Conservation (phyloP, 2,329 filamentous ascomycete species). For the Arthrobotrys sphaeroides region DNA sequence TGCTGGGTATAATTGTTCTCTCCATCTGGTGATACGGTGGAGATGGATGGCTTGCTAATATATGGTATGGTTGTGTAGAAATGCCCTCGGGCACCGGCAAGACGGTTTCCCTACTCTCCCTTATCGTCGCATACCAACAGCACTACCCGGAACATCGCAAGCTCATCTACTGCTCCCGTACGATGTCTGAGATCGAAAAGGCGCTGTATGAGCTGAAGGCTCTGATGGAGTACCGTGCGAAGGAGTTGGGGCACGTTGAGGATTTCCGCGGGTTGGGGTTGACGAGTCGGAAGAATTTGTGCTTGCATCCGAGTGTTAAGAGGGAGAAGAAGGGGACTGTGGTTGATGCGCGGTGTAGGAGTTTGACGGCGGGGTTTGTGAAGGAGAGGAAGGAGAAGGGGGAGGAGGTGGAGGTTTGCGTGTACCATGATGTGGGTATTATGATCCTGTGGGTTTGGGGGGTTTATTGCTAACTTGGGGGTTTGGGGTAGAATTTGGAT, state of each 20-base stretch:
- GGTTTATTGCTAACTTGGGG: neutral
- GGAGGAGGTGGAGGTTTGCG: slow-evolving; percentile 91
- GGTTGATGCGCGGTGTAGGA: slow-evolving; percentile 94
- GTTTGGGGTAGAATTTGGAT: slow-evolving; percentile 79
- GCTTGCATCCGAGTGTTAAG: slow-evolving; percentile 94
- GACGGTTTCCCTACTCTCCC: slow-evolving; percentile 90
- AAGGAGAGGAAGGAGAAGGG: slow-evolving; percentile 97
- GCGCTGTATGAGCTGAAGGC: slow-evolving; percentile 89
- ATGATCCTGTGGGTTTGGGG: slow-evolving; percentile 52
- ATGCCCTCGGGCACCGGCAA: slow-evolving; percentile 99
- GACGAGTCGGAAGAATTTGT: slow-evolving; percentile 96
- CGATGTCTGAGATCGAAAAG: slow-evolving; percentile 99
- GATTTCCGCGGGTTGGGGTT: slow-evolving; percentile 92
- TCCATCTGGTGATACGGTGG: neutral
- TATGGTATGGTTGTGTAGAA: slow-evolving; percentile 67
- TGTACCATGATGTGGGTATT: slow-evolving; percentile 83
- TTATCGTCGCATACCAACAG: slow-evolving; percentile 97
- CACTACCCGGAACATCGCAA: slow-evolving; percentile 92
- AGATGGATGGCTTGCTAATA: neutral
- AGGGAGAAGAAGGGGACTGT: slow-evolving; percentile 93
- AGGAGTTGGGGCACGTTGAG: slow-evolving; percentile 88
- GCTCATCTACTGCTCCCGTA: slow-evolving; percentile 98
- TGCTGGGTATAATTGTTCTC: slow-evolving; percentile 65
- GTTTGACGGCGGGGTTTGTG: slow-evolving; percentile 93
- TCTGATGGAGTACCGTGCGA: slow-evolving; percentile 91